Base-by-base conservation (phyloP, 345 rosid species). In the Hibiscus tridactylites region DNA sequence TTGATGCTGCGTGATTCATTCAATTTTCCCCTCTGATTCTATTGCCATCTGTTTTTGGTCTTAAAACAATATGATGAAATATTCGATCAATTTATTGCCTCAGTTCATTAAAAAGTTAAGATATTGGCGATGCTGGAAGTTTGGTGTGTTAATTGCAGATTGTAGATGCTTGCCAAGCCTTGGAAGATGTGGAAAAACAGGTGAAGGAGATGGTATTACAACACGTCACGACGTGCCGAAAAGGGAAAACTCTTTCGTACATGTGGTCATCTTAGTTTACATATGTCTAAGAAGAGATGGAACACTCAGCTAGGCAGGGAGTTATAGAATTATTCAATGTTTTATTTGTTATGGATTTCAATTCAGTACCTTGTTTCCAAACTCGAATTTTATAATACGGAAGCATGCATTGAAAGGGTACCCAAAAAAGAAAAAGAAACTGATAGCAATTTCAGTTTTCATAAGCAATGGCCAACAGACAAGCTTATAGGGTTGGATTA, bases 121-220 rank as follows among this genome's bases (percentile, higher is more conserved):
- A 24, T 13, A 13, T 24, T 21, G 37, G 12, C 37, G 0, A 5
- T 24, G 35, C 19, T 65, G 29, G 24, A 21, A 65, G 11, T 5
- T 19, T 21, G 2, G 19, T 13, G 3, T 65, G 70, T 65, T 6
- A 0, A 53, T 68, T 85, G 73, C 84, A 93, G 97, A 78, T 77
- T 11, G 72, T 92, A 24, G 80, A 92, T 77, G 98, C 91, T 19
- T 74, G 85, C 61, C 83, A 69, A 53, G 49, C 87, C 6, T 80
- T 89, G 56, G 93, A 88, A 71, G 88, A 82, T 24, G 83, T 90
- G 62, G 87, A 88, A 78, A 87, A 87, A 69, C 84, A 83, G 82
- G 78, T 88, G 77, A 87, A 82, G 78, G 66, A 85, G 75, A 71
- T 82, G 13, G 83, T 54, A 5, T 49, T 81, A 78, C 81, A 78